These are phyloP conservation scores for Mortierella sp. DNA, from an alignment of 371 early-diverging fungal genomes.

Conservation along the genomic window DNA sequence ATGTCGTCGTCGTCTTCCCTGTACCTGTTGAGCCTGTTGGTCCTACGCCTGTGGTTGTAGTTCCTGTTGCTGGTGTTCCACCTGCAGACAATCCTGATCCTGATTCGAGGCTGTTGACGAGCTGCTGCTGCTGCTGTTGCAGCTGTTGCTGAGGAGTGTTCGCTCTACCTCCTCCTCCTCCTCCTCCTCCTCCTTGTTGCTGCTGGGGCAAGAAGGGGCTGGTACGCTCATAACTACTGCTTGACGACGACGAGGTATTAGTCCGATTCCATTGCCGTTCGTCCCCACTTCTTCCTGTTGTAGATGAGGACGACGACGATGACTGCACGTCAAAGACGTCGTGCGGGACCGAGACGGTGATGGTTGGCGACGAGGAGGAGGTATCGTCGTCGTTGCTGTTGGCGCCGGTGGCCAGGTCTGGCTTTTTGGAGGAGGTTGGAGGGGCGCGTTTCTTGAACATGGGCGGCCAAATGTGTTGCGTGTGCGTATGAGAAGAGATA, in stretches of 20 bases:
- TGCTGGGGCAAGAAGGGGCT: neutral
- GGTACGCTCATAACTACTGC: slow-evolving; percentile 2
- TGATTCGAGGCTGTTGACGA: neutral
- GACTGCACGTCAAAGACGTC: slow-evolving; percentile 16
- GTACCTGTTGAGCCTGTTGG: neutral
- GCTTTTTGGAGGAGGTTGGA: neutral
- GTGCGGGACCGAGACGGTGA: slow-evolving; percentile 47
- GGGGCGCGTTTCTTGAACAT: slow-evolving; percentile 53
- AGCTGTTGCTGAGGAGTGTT: neutral
- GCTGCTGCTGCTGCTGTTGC: neutral
- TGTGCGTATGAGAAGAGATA: neutral
- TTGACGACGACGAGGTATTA: neutral
- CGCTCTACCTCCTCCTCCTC: neutral
- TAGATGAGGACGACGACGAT: neutral
- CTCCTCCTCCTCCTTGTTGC: neutral
- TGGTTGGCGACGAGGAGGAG: slow-evolving; percentile 26
- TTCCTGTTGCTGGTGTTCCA: neutral
- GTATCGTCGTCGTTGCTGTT: slow-evolving; percentile 23
- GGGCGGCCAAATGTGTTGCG: neutral
- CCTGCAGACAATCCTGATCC: neutral
- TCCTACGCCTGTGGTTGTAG: neutral
- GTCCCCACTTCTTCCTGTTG: neutral
- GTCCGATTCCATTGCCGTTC: slow-evolving; percentile 8
- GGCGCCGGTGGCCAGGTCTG: neutral
- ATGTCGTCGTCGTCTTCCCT: neutral